Percentiles rank a stretch among this genome's conserved stretches.
Evolutionary conservation across 306 rosid species (phyloP).

Genomic region (Pterocarpus macrocarpus): DNA sequence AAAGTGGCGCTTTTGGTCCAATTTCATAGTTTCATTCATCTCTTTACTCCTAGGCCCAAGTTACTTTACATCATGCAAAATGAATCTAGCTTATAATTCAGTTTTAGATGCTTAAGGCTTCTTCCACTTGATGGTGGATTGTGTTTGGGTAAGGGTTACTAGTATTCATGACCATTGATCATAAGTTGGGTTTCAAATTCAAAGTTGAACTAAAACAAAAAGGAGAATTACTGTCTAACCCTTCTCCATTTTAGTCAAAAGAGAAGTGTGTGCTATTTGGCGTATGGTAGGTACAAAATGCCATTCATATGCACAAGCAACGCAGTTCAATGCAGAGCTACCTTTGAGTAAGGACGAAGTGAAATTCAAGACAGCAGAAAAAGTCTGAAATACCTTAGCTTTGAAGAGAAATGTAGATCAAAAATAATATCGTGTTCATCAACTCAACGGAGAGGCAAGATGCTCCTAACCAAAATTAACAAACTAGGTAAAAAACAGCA

Average conservation of each 20-base stretch:
- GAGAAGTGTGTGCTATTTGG: slow-evolving; percentile 1
- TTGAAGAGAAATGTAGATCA: slow-evolving; percentile 67
- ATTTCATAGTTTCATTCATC: slow-evolving; percentile 29
- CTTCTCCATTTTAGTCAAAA: not conserved
- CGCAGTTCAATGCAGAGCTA: slow-evolving; percentile 51
- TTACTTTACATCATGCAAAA: slow-evolving; percentile 31
- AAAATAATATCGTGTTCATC: slow-evolving; percentile 40
- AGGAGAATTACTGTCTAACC: slow-evolving; percentile 25
- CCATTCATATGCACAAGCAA: slow-evolving; percentile 50
- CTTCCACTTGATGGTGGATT: slow-evolving; percentile 28
- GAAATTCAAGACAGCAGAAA: slow-evolving; percentile 54
- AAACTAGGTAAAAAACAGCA: not conserved
- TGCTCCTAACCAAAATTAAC: slow-evolving; percentile 37
- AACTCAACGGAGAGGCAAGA: slow-evolving; percentile 27
- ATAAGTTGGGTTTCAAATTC: slow-evolving; percentile 46
- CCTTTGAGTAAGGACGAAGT: slow-evolving; percentile 77
- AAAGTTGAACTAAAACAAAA: slow-evolving; percentile 27
- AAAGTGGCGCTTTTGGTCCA: slow-evolving; percentile 38
- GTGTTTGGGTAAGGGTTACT: slow-evolving; percentile 37
- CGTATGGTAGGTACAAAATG: slow-evolving; percentile 58
- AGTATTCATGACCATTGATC: slow-evolving; percentile 43
- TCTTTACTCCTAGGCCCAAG: not conserved
- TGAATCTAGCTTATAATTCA: slow-evolving; percentile 9
- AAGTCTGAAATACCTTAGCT: slow-evolving; percentile 64
- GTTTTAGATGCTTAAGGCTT: slow-evolving; percentile 18